Evolutionary conservation across 2,329 filamentous ascomycete genomes (phyloP).

Genomic region (Penicillium hordei): DNA sequence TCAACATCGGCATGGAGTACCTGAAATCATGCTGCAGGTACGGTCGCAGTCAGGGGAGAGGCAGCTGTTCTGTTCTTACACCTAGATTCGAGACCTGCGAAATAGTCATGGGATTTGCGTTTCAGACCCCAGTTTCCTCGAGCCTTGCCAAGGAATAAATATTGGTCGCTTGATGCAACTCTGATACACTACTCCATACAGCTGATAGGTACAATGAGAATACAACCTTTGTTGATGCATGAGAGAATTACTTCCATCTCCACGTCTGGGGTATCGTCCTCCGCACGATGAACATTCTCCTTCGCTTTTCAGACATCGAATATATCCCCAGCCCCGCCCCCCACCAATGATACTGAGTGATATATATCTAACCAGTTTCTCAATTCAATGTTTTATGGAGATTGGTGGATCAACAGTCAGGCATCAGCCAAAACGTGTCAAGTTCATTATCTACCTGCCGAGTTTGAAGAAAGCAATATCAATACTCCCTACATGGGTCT

Average conservation of each 20-base stretch:
- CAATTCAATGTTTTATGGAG: background rate
- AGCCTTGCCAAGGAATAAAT: background rate
- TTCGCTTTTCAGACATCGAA: background rate
- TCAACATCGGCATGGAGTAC: background rate
- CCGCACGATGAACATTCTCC: background rate
- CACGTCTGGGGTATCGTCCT: background rate
- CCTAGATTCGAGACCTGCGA: background rate
- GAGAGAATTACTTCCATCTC: background rate
- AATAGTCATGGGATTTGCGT: background rate
- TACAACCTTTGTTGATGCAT: background rate
- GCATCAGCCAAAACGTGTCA: background rate
- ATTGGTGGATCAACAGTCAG: background rate
- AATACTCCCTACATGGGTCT: background rate
- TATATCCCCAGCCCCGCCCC: background rate
- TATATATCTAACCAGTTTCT: conserved; percentile 1
- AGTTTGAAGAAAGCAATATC: background rate
- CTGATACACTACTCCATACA: background rate
- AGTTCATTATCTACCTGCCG: background rate
- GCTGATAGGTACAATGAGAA: background rate
- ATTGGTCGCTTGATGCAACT: background rate
- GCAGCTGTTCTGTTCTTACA: too few species aligned
- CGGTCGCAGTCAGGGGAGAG: background rate
- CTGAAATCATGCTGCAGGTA: background rate
- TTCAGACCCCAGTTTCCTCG: background rate
- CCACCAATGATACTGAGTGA: background rate